These are phyloP conservation scores for Thielaviopsis musarum DNA, from an alignment of 2,329 filamentous ascomycete species.

Conservation along the genomic window DNA sequence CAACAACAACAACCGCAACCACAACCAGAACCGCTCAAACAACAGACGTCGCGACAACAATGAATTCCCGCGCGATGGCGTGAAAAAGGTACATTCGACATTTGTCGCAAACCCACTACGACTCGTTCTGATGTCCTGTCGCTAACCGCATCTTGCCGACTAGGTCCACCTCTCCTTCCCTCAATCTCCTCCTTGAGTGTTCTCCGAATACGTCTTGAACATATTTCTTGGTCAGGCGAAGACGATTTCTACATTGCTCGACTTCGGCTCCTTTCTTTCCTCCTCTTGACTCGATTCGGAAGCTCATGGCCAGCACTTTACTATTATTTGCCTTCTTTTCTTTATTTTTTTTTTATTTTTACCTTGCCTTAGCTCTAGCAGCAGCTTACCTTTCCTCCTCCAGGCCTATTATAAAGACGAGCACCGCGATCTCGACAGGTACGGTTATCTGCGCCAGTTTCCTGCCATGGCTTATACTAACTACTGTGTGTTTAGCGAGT, in stretches of 20 bases:
- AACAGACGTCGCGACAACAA: slow-evolving; percentile 12
- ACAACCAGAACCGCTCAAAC: neutral
- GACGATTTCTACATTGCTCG: neutral
- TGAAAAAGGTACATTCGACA: slow-evolving; percentile 58
- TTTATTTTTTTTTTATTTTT: neutral
- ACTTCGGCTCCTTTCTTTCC: neutral
- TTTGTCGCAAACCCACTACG: neutral
- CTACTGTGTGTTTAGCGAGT: slow-evolving; percentile 43
- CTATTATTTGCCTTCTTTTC: neutral
- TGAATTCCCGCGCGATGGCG: slow-evolving; percentile 27
- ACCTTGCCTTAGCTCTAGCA: slow-evolving; percentile 5
- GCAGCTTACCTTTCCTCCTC: slow-evolving; percentile 22
- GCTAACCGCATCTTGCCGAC: neutral
- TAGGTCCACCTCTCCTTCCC: neutral
- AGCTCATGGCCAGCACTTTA: neutral
- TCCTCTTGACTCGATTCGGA: neutral
- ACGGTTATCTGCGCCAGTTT: slow-evolving; percentile 17
- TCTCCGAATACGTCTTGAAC: neutral
- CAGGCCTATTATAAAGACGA: slow-evolving; percentile 42
- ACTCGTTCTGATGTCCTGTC: neutral
- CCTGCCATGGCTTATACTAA: neutral
- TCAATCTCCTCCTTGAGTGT: neutral
- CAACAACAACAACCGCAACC: neutral
- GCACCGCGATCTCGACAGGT: slow-evolving; percentile 55
- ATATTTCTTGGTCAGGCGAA: neutral